A percentile compares a stretch with the other conserved stretches of the same genome.
Conservation (phyloP, 2,329 filamentous ascomycete species). For the Fonsecaea monophora region DNA sequence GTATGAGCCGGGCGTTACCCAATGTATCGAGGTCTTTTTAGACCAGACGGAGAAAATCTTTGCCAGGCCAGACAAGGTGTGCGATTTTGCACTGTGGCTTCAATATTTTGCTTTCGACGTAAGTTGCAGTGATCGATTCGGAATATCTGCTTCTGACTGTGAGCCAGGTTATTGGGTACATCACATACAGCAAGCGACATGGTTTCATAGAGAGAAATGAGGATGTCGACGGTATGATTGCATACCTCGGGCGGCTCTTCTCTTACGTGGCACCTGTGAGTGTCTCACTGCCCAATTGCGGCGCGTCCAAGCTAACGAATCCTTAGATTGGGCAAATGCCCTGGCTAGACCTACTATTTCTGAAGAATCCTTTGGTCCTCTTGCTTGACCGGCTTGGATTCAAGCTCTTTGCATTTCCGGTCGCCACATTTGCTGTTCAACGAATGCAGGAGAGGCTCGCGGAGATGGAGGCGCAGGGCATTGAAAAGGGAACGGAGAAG, state of each 20-base stretch:
- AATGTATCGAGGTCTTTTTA: constrained; percentile 74
- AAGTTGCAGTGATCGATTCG: neutral
- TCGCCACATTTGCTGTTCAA: constrained; percentile 72
- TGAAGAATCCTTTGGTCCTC: constrained; percentile 50
- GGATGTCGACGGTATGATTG: constrained; percentile 48
- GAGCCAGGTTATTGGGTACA: constrained; percentile 44
- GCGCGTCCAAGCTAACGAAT: constrained; percentile 4
- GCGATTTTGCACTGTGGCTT: constrained; percentile 51
- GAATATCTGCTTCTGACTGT: neutral
- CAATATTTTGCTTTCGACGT: constrained; percentile 49
- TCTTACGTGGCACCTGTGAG: constrained; percentile 73
- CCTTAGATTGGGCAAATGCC: constrained; percentile 39
- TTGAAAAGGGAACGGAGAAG: constrained; percentile 32
- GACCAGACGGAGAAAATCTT: constrained; percentile 65
- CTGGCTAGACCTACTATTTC: constrained; percentile 38
- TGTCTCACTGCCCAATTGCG: constrained; percentile 45
- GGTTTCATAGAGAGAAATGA: constrained; percentile 45
- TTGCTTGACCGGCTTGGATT: constrained; percentile 71
- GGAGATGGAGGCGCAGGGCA: constrained; percentile 50
- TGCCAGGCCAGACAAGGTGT: constrained; percentile 43
- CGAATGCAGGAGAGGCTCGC: constrained; percentile 70
- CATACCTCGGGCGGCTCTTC: constrained; percentile 51
- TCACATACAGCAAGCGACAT: constrained; percentile 48
- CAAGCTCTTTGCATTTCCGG: constrained; percentile 72
- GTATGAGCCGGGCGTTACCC: constrained; percentile 76